phyloP scores from a whole-genome alignment of 1,139 yeast species.

The Pichia sp. region DNA sequence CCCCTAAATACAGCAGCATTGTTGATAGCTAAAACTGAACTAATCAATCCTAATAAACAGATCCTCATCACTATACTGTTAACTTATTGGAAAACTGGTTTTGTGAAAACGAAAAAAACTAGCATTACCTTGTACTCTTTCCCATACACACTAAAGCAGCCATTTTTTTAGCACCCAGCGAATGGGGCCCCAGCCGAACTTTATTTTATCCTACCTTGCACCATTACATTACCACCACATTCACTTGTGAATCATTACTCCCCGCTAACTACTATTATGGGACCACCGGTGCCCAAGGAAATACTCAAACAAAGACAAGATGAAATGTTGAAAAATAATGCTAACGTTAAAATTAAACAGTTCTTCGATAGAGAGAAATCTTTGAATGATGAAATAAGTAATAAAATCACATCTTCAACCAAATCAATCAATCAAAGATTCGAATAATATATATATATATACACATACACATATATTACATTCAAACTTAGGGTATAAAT shows the following conservation, averaged over 20 bases:
- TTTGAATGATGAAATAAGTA: constrained; percentile 21
- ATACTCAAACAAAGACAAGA: constrained; percentile 13
- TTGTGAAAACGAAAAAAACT: too few relatives aligned
- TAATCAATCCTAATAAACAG: constrained; percentile 2
- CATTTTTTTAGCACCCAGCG: background rate
- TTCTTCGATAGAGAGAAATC: constrained; percentile 20
- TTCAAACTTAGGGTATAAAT: too few relatives aligned
- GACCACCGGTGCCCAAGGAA: constrained; percentile 20
- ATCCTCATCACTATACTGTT: background rate
- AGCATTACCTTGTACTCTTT: too few relatives aligned
- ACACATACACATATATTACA: too few relatives aligned
- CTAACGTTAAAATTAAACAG: constrained; percentile 11
- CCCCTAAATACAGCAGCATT: constrained; percentile 25
- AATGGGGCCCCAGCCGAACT: too few relatives aligned
- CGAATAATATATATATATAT: constrained; percentile 8
- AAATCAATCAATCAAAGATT: constrained; percentile 17
- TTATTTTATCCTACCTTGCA: too few relatives aligned
- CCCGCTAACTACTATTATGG: constrained; percentile 6
- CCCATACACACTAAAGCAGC: too few relatives aligned
- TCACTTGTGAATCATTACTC: background rate
- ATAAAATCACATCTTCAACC: constrained; percentile 19
- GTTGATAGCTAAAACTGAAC: constrained; percentile 15
- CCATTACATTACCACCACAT: too few relatives aligned
- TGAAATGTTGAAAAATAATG: constrained; percentile 5
- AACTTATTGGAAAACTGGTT: background rate